These are phyloP conservation scores for Cadophora sp. DNA, from an alignment of 2,329 filamentous ascomycete species.

Conservation along the genomic window DNA sequence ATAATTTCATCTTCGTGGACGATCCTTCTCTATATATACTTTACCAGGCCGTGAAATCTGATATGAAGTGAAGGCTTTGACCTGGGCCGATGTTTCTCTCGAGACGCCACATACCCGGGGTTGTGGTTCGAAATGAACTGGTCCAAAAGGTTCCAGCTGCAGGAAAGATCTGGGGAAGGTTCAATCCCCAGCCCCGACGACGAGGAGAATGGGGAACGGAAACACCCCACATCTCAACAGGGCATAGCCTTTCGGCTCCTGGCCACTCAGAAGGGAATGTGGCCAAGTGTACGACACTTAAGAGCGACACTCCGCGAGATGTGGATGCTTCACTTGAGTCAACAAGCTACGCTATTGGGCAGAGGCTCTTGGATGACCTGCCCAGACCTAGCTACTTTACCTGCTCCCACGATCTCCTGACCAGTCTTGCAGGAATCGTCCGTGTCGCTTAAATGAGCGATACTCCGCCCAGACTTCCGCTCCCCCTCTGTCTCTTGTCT, in stretches of 20 bases:
- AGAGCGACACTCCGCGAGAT: constrained; percentile 1
- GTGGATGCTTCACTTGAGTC: neutral
- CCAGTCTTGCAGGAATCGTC: neutral
- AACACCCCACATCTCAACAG: constrained; percentile 2
- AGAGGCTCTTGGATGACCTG: neutral
- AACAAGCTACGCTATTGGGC: neutral
- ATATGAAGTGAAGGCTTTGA: neutral
- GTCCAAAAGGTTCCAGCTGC: constrained; percentile 4
- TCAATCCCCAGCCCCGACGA: neutral
- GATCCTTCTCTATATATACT: constrained; percentile 12
- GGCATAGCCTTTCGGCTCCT: constrained; percentile 6
- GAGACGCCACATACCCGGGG: constrained; percentile 8
- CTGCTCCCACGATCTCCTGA: constrained; percentile 1
- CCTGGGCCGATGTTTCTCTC: neutral
- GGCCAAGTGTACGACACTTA: neutral
- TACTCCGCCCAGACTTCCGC: neutral
- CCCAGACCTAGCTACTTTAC: neutral
- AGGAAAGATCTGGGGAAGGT: constrained; percentile 8
- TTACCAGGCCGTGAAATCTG: neutral
- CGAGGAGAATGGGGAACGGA: neutral
- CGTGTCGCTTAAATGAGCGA: neutral
- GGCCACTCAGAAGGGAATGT: neutral
- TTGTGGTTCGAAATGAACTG: constrained; percentile 6
- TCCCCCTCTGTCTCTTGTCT: neutral
- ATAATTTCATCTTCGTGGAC: constrained; percentile 8